These are phyloP conservation scores for Alternaria sp. DNA, from an alignment of 2,329 filamentous ascomycete genomes.

Conservation along the genomic window DNA sequence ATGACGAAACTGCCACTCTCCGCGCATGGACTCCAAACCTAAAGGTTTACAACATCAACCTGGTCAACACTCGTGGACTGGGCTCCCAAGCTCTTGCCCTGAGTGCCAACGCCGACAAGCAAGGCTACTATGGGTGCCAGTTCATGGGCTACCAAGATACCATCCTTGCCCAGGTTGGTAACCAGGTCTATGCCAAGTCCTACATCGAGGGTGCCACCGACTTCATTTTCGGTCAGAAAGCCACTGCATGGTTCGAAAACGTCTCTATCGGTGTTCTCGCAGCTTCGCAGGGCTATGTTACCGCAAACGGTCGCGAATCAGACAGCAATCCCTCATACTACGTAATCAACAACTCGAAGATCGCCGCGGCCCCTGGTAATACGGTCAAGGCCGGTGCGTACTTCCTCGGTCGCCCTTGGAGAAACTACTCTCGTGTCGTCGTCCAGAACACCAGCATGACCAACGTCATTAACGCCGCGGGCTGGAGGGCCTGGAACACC, in stretches of 20 bases:
- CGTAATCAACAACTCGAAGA: constrained; percentile 64
- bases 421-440: constrained; percentile 60
- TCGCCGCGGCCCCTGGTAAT: constrained; percentile 55
- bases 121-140: constrained; percentile 66
- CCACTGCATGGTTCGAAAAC: constrained; percentile 62
- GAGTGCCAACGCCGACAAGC: constrained; percentile 59
- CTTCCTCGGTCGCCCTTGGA: constrained; percentile 65
- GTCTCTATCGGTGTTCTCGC: constrained; percentile 59
- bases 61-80: constrained; percentile 56
- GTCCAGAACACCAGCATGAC: constrained; percentile 63
- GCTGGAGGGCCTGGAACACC: constrained; percentile 66
- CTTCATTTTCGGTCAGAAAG: constrained; percentile 67
- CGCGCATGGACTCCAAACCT: constrained; percentile 60
- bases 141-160: constrained; percentile 68
- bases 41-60: constrained; percentile 70
- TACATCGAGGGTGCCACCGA: constrained; percentile 68
- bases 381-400: constrained; percentile 52
- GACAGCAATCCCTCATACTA: constrained; percentile 57
- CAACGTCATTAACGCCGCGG: constrained; percentile 66
- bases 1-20: constrained; percentile 65
- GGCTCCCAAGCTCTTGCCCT: constrained; percentile 64
- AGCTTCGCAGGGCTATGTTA: constrained; percentile 53
- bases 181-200: constrained; percentile 65
- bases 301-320: constrained; percentile 47
- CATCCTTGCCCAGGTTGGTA: constrained; percentile 54